Conservation (phyloP, 805 yeast genomes). For the Scheffersomyces amazonensis region DNA sequence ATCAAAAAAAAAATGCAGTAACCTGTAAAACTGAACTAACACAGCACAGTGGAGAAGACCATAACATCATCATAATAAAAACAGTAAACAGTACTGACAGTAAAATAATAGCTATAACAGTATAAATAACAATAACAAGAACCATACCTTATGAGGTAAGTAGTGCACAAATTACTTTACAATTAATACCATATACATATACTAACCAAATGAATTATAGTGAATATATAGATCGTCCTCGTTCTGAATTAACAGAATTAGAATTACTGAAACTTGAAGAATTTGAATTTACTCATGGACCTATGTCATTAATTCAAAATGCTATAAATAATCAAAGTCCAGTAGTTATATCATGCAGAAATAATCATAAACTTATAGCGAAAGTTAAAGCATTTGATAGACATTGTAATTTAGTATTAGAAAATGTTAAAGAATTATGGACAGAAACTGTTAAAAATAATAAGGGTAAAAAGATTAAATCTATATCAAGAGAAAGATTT, state of each 20-base stretch:
- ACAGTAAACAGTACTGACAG: too few relatives aligned
- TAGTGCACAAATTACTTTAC: neutral
- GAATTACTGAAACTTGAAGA: slow-evolving; percentile 85
- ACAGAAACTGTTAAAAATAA: slow-evolving; percentile 57
- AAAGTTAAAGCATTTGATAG: slow-evolving; percentile 93
- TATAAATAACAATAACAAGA: too few relatives aligned
- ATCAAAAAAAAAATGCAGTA: too few relatives aligned
- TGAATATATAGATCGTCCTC: slow-evolving; percentile 69
- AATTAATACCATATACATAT: too few relatives aligned
- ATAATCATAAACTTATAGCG: slow-evolving; percentile 88
- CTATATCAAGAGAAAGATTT: slow-evolving; percentile 65
- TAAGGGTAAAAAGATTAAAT: slow-evolving; percentile 70
- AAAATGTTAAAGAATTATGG: slow-evolving; percentile 89
- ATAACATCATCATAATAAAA: too few relatives aligned
- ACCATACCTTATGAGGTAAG: slow-evolving; percentile 11
- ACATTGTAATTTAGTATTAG: slow-evolving; percentile 90
- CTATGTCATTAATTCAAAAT: slow-evolving; percentile 81
- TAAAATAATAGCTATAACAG: too few relatives aligned
- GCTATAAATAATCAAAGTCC: slow-evolving; percentile 74
- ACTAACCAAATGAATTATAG: slow-evolving; percentile 36
- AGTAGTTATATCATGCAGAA: slow-evolving; percentile 84
- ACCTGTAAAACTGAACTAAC: too few relatives aligned
- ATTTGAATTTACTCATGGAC: slow-evolving; percentile 85
- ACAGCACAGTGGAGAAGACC: too few relatives aligned
- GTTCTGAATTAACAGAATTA: slow-evolving; percentile 72